Evolutionary conservation across 768 basidiomycete genomes (phyloP).

Genomic region (Naematelia encephala): DNA sequence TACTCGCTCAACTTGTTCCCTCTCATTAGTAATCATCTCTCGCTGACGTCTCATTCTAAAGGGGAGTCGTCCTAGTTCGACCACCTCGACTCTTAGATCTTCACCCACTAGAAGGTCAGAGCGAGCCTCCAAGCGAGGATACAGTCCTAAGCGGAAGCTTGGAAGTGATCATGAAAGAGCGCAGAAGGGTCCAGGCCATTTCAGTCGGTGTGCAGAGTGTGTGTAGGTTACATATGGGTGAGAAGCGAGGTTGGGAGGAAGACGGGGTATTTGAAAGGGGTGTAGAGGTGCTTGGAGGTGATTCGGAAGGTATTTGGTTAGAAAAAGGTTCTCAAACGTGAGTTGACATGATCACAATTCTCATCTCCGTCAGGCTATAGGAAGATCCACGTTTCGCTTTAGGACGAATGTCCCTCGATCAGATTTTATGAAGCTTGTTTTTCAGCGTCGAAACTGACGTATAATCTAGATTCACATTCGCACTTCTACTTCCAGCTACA

Average conservation of each 20-base stretch:
- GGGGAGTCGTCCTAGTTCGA: slow-evolving; percentile 34
- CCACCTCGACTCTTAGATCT: slow-evolving; percentile 27
- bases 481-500: slow-evolving; percentile 41
- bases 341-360: background rate
- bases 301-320: slow-evolving; percentile 39
- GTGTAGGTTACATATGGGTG: slow-evolving; percentile 30
- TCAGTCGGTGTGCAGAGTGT: slow-evolving; percentile 35
- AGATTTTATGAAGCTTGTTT: too few species aligned
- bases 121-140: slow-evolving; percentile 40
- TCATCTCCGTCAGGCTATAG: too few species aligned
- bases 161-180: slow-evolving; percentile 46
- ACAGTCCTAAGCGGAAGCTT: slow-evolving; percentile 39
- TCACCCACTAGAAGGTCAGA: slow-evolving; percentile 22
- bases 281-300: slow-evolving; percentile 30
- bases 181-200: slow-evolving; percentile 28
- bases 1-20: too few species aligned
- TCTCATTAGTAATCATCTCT: background rate
- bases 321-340: slow-evolving; percentile 30
- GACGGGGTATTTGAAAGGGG: slow-evolving; percentile 41
- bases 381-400: too few species aligned
- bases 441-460: too few species aligned
- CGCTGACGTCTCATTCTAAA: slow-evolving; percentile 9
- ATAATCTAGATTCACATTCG: slow-evolving; percentile 37
- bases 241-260: slow-evolving; percentile 37
- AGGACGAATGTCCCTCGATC: too few species aligned